These are phyloP conservation scores for Fusarium pininemorale DNA, from an alignment of 2,329 filamentous ascomycete genomes.

Conservation along the genomic window DNA sequence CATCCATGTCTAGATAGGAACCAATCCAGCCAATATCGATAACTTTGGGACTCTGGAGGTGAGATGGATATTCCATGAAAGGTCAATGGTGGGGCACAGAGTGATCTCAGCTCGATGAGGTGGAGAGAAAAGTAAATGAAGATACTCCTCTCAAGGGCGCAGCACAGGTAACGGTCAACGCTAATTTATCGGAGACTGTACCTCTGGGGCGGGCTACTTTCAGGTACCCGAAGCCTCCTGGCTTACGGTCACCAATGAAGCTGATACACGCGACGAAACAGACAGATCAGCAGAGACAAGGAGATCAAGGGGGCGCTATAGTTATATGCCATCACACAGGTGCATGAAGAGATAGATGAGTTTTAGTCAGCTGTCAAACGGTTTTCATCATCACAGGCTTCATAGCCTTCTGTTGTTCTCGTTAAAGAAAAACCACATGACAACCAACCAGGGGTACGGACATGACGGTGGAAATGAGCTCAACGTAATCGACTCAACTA, in stretches of 20 bases:
- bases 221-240: slow-evolving; percentile 24
- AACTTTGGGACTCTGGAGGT: slow-evolving; percentile 2
- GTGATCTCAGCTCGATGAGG: slow-evolving; percentile 25
- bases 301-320: not conserved
- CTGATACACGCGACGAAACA: slow-evolving; percentile 36
- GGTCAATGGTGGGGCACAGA: slow-evolving; percentile 25
- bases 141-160: slow-evolving; percentile 10
- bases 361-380: not conserved
- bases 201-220: not conserved
- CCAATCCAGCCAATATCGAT: slow-evolving; percentile 13
- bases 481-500: slow-evolving; percentile 9
- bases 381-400: not conserved
- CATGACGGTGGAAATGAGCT: slow-evolving; percentile 43
- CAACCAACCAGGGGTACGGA: not conserved
- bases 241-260: slow-evolving; percentile 25
- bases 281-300: slow-evolving; percentile 17
- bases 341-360: not conserved
- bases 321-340: slow-evolving; percentile 7
- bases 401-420: not conserved
- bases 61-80: slow-evolving; percentile 4
- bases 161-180: slow-evolving; percentile 8
- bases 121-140: slow-evolving; percentile 34
- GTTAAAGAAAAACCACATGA: slow-evolving; percentile 11
- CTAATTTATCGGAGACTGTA: slow-evolving; percentile 19
- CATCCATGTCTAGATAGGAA: slow-evolving; percentile 12